Base-by-base conservation (phyloP, 495 filamentous ascomycete species). In the Trichoderma gamsii region DNA sequence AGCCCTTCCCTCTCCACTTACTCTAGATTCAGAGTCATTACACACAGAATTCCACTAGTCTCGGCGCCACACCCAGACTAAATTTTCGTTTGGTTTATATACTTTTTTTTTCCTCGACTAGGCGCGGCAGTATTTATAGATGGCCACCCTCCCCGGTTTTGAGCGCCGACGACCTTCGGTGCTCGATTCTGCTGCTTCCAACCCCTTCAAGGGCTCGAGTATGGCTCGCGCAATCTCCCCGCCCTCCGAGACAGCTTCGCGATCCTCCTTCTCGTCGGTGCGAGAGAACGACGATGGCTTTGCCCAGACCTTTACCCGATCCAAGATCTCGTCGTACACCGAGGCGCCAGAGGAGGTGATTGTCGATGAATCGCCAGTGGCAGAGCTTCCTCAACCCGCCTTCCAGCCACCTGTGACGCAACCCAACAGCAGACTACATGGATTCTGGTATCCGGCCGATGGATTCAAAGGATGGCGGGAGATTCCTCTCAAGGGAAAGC, bases 391-490 rank as follows among this genome's bases (percentile, higher is more conserved):
- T 73, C 73, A 80, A 79, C 72, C 86, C 76, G 71, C 84, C 81
- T 82, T 81, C 72, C 72, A 74, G 12, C 75, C 79, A 4, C 79
- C 81, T 21, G 67, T 81, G 51, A 84, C 81, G 12, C 70, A 80
- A 29, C 82, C 80, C 23, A 65, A 78, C 67, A 82, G 80, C 71
- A 79, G 71, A 65, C 76, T 86, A 4, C 82, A 83, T 44, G 82
- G 81, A 64, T 90, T 87, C 72, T 89, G 88, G 79, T 89, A 88
- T 72, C 89, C 88, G 8, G 89, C 88, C 72, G 87, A 89, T 70
- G 83, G 84, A 69, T 91, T 90, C 71, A 77, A 84, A 69, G 88
- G 88, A 56, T 91, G 89, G 89, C 92, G 90, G 78, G 83, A 86
- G 73, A 88, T 91, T 71, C 82, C 83, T 46, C 78, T 89, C 44